Percentiles rank a stretch among this genome's conserved stretches.
phyloP scores from a whole-genome alignment of 129 eudicot species.

The Saposhnikovia divaricata region DNA sequence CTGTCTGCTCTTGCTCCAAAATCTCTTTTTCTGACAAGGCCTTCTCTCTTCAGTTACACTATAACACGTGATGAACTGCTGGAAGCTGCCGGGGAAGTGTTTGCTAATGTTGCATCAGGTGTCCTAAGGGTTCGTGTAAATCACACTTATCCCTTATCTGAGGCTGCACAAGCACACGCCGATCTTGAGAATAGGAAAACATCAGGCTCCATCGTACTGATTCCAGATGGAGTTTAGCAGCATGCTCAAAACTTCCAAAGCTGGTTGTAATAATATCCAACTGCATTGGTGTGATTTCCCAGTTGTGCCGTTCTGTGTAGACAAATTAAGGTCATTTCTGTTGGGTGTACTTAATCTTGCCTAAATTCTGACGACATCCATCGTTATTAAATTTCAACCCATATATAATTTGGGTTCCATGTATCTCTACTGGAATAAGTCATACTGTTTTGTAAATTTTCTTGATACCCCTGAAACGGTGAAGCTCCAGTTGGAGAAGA shows the following conservation, averaged over 20 bases:
- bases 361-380: not conserved
- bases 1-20: slow-evolving; percentile 35
- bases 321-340: not conserved
- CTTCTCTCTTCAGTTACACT: slow-evolving; percentile 36
- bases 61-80: slow-evolving; percentile 40
- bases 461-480: not conserved
- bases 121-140: slow-evolving; percentile 41
- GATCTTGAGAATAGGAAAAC: slow-evolving; percentile 56
- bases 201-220: slow-evolving; percentile 47
- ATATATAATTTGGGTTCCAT: not conserved
- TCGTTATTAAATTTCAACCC: not conserved
- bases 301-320: not conserved
- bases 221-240: slow-evolving; percentile 30
- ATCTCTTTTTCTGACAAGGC: slow-evolving; percentile 49
- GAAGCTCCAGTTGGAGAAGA: not conserved
- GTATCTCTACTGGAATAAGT: not conserved
- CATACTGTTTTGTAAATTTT: not conserved
- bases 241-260: not conserved
- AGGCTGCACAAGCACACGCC: slow-evolving; percentile 57
- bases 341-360: not conserved
- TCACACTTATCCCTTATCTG: slow-evolving; percentile 46
- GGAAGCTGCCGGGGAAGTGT: slow-evolving; percentile 40
- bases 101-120: slow-evolving; percentile 39
- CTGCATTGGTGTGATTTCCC: not conserved
- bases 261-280: not conserved